Percentiles rank a stretch among this genome's conserved stretches.
Evolutionary conservation across 306 rosid species (phyloP).

Genomic region (Trifolium fragiferum): DNA sequence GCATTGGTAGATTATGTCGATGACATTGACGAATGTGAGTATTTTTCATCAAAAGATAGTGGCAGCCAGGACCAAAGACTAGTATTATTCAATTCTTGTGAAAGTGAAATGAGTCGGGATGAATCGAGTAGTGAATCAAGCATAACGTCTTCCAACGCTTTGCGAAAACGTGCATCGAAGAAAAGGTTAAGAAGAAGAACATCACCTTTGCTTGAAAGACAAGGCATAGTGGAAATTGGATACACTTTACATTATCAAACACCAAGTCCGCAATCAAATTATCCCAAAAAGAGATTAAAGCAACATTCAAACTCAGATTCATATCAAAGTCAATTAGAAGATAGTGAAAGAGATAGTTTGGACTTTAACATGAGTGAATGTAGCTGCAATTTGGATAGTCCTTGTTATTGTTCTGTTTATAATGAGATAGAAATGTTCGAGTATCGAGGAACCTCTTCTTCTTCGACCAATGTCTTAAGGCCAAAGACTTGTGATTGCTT

Average conservation of each 20-base stretch:
- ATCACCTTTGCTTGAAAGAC: neutral
- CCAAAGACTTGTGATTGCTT: constrained; percentile 28
- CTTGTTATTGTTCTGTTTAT: constrained; percentile 21
- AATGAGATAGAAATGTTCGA: constrained; percentile 8
- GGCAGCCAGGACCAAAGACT: neutral
- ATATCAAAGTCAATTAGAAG: neutral
- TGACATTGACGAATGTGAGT: neutral
- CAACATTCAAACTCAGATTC: neutral
- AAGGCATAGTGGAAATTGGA: neutral
- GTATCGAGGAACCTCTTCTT: neutral
- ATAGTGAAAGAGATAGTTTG: neutral
- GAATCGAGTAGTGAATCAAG: neutral
- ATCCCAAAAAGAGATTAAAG: constrained; percentile 7
- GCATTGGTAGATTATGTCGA: neutral
- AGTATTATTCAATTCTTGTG: neutral
- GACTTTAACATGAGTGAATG: constrained; percentile 10
- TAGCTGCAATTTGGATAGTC: constrained; percentile 6
- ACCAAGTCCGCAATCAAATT: constrained; percentile 17
- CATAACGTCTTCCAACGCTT: neutral
- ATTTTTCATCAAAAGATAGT: constrained; percentile 19
- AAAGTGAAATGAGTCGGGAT: neutral
- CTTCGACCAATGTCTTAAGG: constrained; percentile 21
- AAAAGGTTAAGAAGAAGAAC: constrained; percentile 14
- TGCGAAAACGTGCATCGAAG: neutral
- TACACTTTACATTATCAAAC: constrained; percentile 16